Percentiles rank a stretch among this genome's conserved stretches.
These are phyloP conservation scores for Psilocybe mexicana DNA, from an alignment of 1,284 basidiomycete species.

Conservation along the genomic window DNA sequence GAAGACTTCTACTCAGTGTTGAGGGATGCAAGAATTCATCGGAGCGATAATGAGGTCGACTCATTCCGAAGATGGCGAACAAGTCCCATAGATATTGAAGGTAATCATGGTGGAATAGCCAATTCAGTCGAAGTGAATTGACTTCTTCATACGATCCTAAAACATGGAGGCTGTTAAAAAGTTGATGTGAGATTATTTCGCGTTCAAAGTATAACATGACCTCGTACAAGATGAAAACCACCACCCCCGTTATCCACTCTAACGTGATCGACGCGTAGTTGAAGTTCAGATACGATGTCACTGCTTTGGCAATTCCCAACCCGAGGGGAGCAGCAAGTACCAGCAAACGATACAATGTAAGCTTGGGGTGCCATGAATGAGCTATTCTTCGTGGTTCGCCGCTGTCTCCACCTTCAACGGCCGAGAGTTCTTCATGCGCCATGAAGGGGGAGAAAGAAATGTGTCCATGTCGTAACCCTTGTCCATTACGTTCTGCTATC, in stretches of 20 bases:
- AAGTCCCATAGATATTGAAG: not conserved
- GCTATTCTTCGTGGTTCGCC: not conserved
- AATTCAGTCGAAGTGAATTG: not conserved
- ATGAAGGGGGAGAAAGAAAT: too few species aligned
- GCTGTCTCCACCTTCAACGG: not conserved
- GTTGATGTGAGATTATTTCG: too few species aligned
- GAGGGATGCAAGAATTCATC: not conserved
- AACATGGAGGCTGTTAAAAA: too few species aligned
- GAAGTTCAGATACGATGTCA: not conserved
- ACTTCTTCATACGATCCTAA: not conserved
- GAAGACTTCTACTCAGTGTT: not conserved
- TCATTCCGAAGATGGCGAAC: not conserved
- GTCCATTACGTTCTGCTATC: too few species aligned
- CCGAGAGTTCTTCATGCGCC: not conserved
- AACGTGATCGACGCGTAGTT: conserved; percentile 7
- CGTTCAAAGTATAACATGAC: too few species aligned
- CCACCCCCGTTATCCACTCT: conserved; percentile 12
- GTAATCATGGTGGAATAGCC: not conserved
- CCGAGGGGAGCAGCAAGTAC: conserved; percentile 1
- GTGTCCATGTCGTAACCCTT: too few species aligned
- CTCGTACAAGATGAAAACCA: not conserved
- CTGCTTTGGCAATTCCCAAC: conserved; percentile 8
- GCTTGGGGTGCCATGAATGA: conserved; percentile 14
- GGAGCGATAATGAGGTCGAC: not conserved
- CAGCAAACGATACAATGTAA: conserved; percentile 9